These are phyloP conservation scores for Styphnolobium japonicum DNA, from an alignment of 306 rosid species.

Conservation along the genomic window DNA sequence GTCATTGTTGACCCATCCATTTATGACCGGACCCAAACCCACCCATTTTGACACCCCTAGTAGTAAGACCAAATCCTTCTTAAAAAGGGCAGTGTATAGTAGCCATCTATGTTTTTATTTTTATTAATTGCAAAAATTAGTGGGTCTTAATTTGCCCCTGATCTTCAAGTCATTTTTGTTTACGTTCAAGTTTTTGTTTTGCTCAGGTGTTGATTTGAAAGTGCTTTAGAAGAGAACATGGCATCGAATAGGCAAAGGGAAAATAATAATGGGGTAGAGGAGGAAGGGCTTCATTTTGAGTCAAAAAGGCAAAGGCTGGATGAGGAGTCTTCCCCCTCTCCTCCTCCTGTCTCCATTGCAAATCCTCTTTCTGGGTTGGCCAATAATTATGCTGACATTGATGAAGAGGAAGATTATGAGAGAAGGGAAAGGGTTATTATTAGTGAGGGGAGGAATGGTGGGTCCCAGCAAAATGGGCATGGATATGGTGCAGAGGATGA, in stretches of 20 bases:
- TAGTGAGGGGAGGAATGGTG: conserved; percentile 25
- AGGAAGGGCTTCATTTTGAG: conserved; percentile 27
- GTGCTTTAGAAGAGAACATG: conserved; percentile 24
- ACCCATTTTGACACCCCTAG: neutral
- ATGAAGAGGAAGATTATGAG: conserved; percentile 42
- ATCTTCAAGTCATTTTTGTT: neutral
- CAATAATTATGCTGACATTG: conserved; percentile 52
- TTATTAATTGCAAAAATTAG: neutral
- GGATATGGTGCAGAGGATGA: conserved; percentile 38
- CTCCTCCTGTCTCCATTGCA: conserved; percentile 39
- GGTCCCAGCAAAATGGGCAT: conserved; percentile 37
- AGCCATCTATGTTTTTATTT: neutral
- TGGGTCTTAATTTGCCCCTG: neutral
- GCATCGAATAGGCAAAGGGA: conserved; percentile 41
- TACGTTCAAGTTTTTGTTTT: neutral
- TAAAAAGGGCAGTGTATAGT: neutral
- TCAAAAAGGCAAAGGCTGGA: conserved; percentile 36
- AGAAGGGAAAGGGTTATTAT: conserved; percentile 23
- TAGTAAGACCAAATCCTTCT: neutral
- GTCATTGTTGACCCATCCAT: too few species aligned
- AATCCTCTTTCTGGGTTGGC: conserved; percentile 57
- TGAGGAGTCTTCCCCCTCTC: conserved; percentile 36
- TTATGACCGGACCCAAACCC: neutral
- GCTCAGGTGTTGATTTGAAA: neutral
- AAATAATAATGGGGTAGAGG: conserved; percentile 11